Evolutionary conservation across 2,329 filamentous ascomycete species (phyloP).

Genomic region (Stenocarpella maydis): DNA sequence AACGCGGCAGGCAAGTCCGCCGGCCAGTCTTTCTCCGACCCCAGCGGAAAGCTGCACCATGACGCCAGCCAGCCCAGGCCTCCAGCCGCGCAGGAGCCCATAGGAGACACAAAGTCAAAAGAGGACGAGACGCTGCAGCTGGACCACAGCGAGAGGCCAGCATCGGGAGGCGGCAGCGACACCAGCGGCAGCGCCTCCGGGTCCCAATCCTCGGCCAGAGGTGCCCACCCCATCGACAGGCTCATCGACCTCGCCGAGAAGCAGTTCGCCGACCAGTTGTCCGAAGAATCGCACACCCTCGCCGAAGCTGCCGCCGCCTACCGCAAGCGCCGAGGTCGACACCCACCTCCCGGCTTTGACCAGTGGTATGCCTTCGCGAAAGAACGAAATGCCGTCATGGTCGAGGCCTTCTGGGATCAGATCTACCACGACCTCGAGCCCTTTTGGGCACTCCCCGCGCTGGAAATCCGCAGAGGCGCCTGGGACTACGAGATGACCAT

Average conservation of each 20-base stretch:
- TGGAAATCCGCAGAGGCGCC: constrained; percentile 59
- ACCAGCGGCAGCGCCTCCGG: constrained; percentile 14
- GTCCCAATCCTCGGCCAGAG: constrained; percentile 10
- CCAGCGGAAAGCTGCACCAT: constrained; percentile 30
- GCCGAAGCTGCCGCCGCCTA: constrained; percentile 63
- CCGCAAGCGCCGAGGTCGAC: constrained; percentile 62
- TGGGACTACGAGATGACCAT: constrained; percentile 69
- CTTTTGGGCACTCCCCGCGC: constrained; percentile 60
- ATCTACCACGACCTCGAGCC: constrained; percentile 70
- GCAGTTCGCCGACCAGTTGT: constrained; percentile 52
- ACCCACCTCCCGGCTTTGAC: constrained; percentile 71
- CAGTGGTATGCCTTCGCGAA: constrained; percentile 65
- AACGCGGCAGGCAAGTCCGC: constrained; percentile 28
- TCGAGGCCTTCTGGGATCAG: constrained; percentile 71
- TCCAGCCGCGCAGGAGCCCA: constrained; percentile 26
- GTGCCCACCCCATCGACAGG: constrained; percentile 57
- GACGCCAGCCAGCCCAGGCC: constrained; percentile 28
- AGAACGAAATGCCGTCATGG: constrained; percentile 60
- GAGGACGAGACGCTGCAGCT: constrained; percentile 23
- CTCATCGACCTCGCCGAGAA: constrained; percentile 57
- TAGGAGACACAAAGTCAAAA: constrained; percentile 8
- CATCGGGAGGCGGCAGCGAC: background rate
- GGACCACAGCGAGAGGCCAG: constrained; percentile 20
- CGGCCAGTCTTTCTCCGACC: constrained; percentile 25
- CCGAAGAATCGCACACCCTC: constrained; percentile 57